Conservation (phyloP, 768 basidiomycete genomes). For the Coprinopsis sp. region DNA sequence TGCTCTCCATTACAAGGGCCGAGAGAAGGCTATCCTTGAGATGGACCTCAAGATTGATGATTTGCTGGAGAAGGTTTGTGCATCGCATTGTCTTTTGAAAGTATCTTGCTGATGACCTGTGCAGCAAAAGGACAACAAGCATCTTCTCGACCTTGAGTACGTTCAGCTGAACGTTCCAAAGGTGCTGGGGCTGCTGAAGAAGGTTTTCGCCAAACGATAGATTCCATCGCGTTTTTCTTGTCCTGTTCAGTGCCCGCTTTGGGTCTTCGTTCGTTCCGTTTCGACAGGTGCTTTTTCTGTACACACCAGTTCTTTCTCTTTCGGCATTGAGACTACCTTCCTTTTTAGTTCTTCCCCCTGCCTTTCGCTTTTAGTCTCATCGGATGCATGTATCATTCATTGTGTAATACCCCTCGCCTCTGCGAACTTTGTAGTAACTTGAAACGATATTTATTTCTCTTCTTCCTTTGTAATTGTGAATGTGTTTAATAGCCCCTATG, state of each 20-base stretch:
- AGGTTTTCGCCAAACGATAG: constrained; percentile 88
- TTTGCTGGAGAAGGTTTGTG: constrained; percentile 85
- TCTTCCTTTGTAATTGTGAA: too few relatives aligned
- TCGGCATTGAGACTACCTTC: constrained; percentile 13
- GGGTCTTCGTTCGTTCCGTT: constrained; percentile 4
- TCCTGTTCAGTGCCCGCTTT: constrained; percentile 16
- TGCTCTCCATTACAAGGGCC: constrained; percentile 96
- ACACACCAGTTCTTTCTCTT: constrained; percentile 6
- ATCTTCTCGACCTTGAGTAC: constrained; percentile 93
- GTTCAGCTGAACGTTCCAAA: constrained; percentile 97
- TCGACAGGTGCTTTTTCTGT: constrained; percentile 1
- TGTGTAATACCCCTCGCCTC: constrained; percentile 9
- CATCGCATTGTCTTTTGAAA: background rate
- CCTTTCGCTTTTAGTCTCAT: background rate
- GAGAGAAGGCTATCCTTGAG: constrained; percentile 98
- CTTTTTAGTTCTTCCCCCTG: constrained; percentile 12
- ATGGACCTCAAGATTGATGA: constrained; percentile 99
- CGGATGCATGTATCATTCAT: constrained; percentile 8
- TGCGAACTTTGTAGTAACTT: constrained; percentile 4
- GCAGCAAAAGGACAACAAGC: constrained; percentile 99
- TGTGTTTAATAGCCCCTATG: background rate
- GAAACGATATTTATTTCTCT: constrained; percentile 1
- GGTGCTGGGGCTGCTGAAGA: constrained; percentile 86
- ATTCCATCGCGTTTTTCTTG: constrained; percentile 10
- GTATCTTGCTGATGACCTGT: background rate